These are phyloP conservation scores for Ascoidea rubescens DNA, from an alignment of 805 yeast species.

Conservation along the genomic window DNA sequence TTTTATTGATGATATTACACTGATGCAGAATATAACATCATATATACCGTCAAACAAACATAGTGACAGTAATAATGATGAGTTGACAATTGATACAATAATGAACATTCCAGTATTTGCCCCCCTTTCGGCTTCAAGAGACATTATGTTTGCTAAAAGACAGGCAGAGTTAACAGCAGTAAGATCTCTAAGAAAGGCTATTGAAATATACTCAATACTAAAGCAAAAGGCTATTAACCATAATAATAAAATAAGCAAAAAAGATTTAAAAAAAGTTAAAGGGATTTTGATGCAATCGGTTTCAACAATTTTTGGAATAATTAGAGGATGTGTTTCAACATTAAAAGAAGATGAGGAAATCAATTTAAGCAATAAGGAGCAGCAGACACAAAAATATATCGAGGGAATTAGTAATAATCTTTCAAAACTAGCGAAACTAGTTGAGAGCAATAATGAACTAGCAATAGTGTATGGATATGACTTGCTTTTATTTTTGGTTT, in stretches of 20 bases:
- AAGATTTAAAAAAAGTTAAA: background rate
- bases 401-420: background rate
- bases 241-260: too few species aligned
- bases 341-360: background rate
- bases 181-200: background rate
- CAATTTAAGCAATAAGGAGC: background rate
- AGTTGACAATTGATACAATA: background rate
- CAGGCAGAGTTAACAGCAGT: constrained; percentile 8
- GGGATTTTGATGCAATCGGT: background rate
- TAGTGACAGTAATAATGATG: background rate
- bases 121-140: constrained; percentile 3
- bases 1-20: background rate
- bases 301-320: background rate
- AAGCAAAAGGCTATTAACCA: background rate
- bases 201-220: too few species aligned
- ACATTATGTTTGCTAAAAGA: constrained; percentile 7
- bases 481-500: background rate
- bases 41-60: background rate
- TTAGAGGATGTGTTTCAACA: background rate
- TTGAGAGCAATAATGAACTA: background rate
- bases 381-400: background rate
- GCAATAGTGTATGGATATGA: background rate
- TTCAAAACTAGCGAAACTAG: too few species aligned
- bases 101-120: constrained; percentile 8
- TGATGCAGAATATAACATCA: too few species aligned